Conservation (phyloP, 139 green algal species). For the Haematococcus sp. region DNA sequence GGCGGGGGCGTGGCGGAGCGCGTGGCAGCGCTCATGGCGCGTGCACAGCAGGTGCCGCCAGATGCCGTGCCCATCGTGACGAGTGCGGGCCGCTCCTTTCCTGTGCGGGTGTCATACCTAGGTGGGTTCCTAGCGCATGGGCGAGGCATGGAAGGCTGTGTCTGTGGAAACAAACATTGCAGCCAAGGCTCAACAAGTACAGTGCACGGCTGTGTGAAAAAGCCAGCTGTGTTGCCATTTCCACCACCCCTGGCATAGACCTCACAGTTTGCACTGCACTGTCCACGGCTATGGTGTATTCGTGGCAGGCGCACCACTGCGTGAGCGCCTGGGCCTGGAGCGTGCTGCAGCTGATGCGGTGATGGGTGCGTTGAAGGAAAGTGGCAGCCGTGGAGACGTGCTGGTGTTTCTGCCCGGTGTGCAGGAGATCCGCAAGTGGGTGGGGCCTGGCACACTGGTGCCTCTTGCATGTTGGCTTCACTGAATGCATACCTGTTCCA, state of each 20-base stretch:
- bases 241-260: too few relatives aligned
- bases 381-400: constrained; percentile 22
- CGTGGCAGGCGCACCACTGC: not conserved
- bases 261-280: too few relatives aligned
- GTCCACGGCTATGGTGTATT: too few relatives aligned
- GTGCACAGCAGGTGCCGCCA: not conserved
- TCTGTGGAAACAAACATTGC: too few relatives aligned
- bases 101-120: constrained; percentile 47
- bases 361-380: constrained; percentile 12
- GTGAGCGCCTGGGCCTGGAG: constrained; percentile 34
- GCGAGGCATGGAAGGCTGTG: too few relatives aligned
- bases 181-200: too few relatives aligned
- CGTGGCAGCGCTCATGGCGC: constrained; percentile 32
- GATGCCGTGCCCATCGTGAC: constrained; percentile 35
- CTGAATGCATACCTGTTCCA: too few relatives aligned
- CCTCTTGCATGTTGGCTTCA: too few relatives aligned
- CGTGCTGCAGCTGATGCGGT: constrained; percentile 36
- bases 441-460: not conserved
- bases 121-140: constrained; percentile 16
- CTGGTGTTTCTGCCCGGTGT: constrained; percentile 61
- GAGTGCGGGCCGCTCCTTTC: constrained; percentile 55
- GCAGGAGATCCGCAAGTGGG: constrained; percentile 44
- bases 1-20: constrained; percentile 51
- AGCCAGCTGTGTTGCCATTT: too few relatives aligned
- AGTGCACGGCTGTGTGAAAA: too few relatives aligned